phyloP scores from a whole-genome alignment of 2,329 filamentous ascomycete genomes.

The Hypoxylon sp. region DNA sequence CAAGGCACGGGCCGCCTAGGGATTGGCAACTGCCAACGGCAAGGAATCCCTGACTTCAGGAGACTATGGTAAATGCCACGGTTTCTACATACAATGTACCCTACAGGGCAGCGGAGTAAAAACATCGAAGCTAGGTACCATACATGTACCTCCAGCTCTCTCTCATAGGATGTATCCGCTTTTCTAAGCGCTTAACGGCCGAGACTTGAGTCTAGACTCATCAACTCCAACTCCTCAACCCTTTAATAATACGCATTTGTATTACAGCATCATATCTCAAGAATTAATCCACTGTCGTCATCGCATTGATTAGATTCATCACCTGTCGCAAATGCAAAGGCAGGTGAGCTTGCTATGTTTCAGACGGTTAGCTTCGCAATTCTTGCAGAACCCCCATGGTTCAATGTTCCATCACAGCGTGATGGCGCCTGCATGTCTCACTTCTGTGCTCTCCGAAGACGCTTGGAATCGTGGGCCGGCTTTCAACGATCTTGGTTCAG shows the following conservation, averaged over 20 bases:
- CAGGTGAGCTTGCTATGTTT: conserved; percentile 26
- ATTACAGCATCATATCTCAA: conserved; percentile 3
- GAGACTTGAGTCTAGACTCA: conserved; percentile 23
- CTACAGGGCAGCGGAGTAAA: not conserved
- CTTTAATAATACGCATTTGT: not conserved
- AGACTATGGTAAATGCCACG: conserved; percentile 19
- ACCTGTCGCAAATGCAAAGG: conserved; percentile 21
- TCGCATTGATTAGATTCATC: conserved; percentile 24
- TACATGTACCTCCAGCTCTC: conserved; percentile 11
- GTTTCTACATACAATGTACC: not conserved
- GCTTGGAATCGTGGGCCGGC: conserved; percentile 39
- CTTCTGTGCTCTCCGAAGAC: conserved; percentile 42
- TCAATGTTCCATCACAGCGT: conserved; percentile 49
- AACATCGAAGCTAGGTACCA: not conserved
- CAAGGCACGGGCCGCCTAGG: conserved; percentile 43
- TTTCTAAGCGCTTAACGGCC: conserved; percentile 37
- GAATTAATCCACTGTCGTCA: conserved; percentile 11
- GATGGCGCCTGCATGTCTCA: conserved; percentile 54
- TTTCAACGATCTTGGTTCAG: conserved; percentile 48
- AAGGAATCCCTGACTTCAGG: conserved; percentile 41
- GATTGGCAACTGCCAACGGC: conserved; percentile 32
- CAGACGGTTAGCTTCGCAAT: conserved; percentile 46
- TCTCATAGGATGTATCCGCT: conserved; percentile 19
- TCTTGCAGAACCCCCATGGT: conserved; percentile 47
- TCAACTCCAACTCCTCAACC: conserved; percentile 13